These are phyloP conservation scores for Beta macrorhiza DNA, from an alignment of 179 eudicot genomes.

Conservation along the genomic window DNA sequence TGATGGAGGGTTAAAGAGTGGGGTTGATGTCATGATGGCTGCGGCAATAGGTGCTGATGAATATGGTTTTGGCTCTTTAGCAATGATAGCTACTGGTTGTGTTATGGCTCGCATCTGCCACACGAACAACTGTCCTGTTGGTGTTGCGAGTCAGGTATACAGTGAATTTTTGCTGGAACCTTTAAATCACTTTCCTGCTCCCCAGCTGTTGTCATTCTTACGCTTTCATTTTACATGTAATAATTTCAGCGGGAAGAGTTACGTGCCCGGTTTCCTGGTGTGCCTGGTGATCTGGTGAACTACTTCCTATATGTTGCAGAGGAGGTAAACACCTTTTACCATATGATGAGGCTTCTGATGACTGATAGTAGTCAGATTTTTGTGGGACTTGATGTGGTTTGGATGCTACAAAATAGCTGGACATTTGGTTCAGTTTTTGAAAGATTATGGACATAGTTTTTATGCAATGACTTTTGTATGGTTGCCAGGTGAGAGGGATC, in stretches of 20 bases:
- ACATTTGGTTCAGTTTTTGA: neutral
- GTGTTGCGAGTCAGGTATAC: conserved; percentile 98
- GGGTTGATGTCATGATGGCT: conserved; percentile 96
- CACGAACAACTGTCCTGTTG: conserved; percentile 99
- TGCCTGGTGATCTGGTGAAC: conserved; percentile 98
- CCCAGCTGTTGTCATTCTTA: neutral
- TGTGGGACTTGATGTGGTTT: neutral
- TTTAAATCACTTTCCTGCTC: neutral
- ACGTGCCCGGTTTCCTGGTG: conserved; percentile 98
- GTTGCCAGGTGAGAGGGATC: conserved; percentile 80
- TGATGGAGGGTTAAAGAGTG: conserved; percentile 98
- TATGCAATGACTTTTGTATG: conserved; percentile 8
- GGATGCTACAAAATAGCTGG: neutral
- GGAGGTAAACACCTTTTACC: conserved; percentile 52
- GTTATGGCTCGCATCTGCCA: conserved; percentile 99
- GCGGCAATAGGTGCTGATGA: conserved; percentile 99
- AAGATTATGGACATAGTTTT: neutral
- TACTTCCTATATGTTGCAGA: conserved; percentile 95
- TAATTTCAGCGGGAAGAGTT: conserved; percentile 82
- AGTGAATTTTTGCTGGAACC: neutral
- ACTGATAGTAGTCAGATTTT: neutral
- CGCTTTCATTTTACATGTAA: conserved; percentile 14
- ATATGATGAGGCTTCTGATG: neutral
- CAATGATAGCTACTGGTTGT: conserved; percentile 99
- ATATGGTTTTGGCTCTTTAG: conserved; percentile 97